phyloP scores from a whole-genome alignment of 352 stramenopile species.

The Pythium rishiriense region DNA sequence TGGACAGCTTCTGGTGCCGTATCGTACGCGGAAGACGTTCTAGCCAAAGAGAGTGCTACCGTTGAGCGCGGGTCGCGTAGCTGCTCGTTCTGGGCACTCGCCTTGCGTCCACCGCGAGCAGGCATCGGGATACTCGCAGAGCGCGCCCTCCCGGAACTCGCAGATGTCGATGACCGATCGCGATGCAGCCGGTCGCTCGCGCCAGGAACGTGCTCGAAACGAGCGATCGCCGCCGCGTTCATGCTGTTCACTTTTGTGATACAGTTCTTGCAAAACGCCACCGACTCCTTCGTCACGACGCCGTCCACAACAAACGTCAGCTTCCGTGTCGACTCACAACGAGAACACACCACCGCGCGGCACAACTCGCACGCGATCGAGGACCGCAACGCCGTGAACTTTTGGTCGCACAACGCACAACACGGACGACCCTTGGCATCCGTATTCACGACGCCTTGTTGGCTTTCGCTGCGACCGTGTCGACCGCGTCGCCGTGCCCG shows the following conservation, averaged over 20 bases:
- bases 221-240: slow-evolving; percentile 1
- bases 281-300: slow-evolving; percentile 1
- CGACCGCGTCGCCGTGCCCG: too few relatives aligned
- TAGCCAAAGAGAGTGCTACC: too few relatives aligned
- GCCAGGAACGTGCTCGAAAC: not conserved
- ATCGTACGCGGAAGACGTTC: too few relatives aligned
- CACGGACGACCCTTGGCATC: not conserved
- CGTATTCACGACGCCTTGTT: not conserved
- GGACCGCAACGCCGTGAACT: not conserved
- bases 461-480: too few relatives aligned
- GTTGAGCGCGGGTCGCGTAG: too few relatives aligned
- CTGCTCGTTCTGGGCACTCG: too few relatives aligned
- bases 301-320: not conserved
- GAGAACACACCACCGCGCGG: not conserved
- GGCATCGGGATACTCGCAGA: not conserved
- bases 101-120: too few relatives aligned
- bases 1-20: too few relatives aligned
- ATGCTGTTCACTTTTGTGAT: slow-evolving; percentile 2
- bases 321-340: slow-evolving; percentile 14
- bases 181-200: not conserved
- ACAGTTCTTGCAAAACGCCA: slow-evolving; percentile 17
- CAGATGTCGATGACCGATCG: not conserved
- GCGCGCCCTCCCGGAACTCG: not conserved
- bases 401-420: slow-evolving; percentile 9
- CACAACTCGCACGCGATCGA: slow-evolving; percentile 9